Conservation (phyloP, 1,284 basidiomycete species). For the Abortiporus biennis region DNA sequence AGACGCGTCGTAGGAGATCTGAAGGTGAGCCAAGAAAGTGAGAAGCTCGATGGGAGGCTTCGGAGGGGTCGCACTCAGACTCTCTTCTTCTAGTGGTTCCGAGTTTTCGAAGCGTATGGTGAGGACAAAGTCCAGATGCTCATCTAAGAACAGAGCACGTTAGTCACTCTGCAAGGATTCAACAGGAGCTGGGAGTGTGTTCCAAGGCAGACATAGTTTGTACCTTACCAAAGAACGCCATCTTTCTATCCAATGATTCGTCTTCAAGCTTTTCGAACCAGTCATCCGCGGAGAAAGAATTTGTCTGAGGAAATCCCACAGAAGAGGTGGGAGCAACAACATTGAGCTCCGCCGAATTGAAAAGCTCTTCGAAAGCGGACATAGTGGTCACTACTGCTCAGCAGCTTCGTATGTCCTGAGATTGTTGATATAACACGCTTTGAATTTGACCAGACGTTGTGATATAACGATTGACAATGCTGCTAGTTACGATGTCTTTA, state of each 20-base stretch:
- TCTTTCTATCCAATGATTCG: slow-evolving; percentile 30
- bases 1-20: slow-evolving; percentile 74
- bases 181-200: background rate
- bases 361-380: slow-evolving; percentile 51
- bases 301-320: slow-evolving; percentile 46
- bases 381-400: too few relatives aligned
- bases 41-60: slow-evolving; percentile 53
- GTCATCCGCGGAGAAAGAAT: slow-evolving; percentile 29
- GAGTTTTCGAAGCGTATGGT: slow-evolving; percentile 27
- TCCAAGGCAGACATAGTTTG: slow-evolving; percentile 4
- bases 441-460: too few relatives aligned
- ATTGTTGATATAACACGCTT: too few relatives aligned
- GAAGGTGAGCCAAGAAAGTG: slow-evolving; percentile 62
- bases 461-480: too few relatives aligned
- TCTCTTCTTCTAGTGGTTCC: too few relatives aligned
- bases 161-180: background rate
- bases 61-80: too few relatives aligned
- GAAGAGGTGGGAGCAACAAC: slow-evolving; percentile 63
- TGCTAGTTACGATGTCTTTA: too few relatives aligned
- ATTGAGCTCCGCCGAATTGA: slow-evolving; percentile 55
- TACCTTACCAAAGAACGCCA: slow-evolving; percentile 70
- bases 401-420: too few relatives aligned
- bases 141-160: slow-evolving; percentile 35
- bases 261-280: slow-evolving; percentile 44
- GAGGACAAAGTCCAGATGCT: slow-evolving; percentile 69